Base-by-base conservation (phyloP, 2,329 filamentous ascomycete genomes). In the Oidium heveae region DNA sequence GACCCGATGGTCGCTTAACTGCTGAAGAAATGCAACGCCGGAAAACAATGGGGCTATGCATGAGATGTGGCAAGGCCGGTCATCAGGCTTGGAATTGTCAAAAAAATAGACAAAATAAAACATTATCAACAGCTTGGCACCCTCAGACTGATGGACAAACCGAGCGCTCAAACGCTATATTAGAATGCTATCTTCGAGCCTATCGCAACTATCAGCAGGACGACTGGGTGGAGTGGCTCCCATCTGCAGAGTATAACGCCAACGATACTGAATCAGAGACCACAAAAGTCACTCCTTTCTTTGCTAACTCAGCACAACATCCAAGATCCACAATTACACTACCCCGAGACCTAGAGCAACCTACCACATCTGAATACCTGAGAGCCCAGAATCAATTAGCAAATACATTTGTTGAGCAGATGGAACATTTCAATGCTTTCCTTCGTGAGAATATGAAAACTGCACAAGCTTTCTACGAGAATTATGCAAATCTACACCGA, bases 31-130 rank as follows among this genome's bases (percentile, higher is more conserved):
- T n/a, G 13, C 18, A 49, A 15, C 16, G 44, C 13, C n/a, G 44
- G 5, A 20, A 20, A n/a, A 16, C 12, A 12, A 7, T 49, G 6
- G 28, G 28, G 6, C 22, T 49, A 7, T 49, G 44, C 18, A 49
- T 49, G 44, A 20, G 44, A 49, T 49, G 44, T 49, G 44, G 44
- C 8, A 22, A 22, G 28, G 16, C 44, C 6, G 44, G 44, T 4
- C 22, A 49, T 15, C 4, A 22, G 28, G 18, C 8, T 22, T 16
- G 4, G 15, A 49, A 49, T 6, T 16, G 56, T 33, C n/a, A 4
- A 5, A 9, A n/a, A 22, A 49, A 37, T 58, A 15, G 47, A 9
- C 54, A 55, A 7, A 54, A 52, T 15, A 41, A 55, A 7, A 49
- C 7, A 9, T 22, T 22, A 9, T 24, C 46, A 4, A 18, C 46